Conservation (phyloP, 2,329 filamentous ascomycete genomes). For the Coleophoma crateriformis region DNA sequence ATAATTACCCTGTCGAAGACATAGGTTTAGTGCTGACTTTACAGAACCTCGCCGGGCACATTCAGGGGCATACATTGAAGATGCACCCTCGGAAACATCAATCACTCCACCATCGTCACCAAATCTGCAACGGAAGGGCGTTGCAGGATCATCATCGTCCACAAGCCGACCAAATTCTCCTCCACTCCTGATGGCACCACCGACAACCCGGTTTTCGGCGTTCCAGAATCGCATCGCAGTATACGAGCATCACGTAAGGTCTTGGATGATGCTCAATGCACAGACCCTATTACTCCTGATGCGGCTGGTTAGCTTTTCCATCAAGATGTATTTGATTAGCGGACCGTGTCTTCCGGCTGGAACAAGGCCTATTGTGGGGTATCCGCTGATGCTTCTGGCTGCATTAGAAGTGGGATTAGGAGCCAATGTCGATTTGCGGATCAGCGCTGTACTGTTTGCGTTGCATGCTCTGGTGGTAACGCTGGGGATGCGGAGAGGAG, state of each 20-base stretch:
- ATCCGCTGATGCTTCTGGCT: constrained; percentile 64
- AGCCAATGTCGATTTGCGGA: constrained; percentile 26
- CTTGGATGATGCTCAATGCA: constrained; percentile 24
- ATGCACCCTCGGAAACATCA: constrained; percentile 15
- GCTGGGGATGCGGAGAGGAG: constrained; percentile 30
- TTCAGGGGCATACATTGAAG: constrained; percentile 23
- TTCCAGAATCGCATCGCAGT: constrained; percentile 21
- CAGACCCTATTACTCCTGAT: constrained; percentile 31
- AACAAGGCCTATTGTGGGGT: constrained; percentile 56
- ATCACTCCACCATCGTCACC: constrained; percentile 10
- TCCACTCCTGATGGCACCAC: constrained; percentile 35
- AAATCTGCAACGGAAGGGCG: constrained; percentile 9
- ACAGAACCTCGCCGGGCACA: constrained; percentile 8
- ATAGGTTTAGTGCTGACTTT: too few species aligned
- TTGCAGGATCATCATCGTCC: constrained; percentile 8
- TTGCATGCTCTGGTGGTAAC: constrained; percentile 41
- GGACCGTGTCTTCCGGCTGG: constrained; percentile 68
- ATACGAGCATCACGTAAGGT: constrained; percentile 28
- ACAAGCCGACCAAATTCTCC: constrained; percentile 15
- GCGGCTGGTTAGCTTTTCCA: constrained; percentile 58
- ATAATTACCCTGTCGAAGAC: not conserved
- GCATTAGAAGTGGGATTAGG: constrained; percentile 54
- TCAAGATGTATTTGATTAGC: constrained; percentile 62
- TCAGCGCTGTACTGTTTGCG: constrained; percentile 34
- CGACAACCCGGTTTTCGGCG: constrained; percentile 24